Conservation (phyloP, 306 rosid genomes). For the Glycyrrhiza uralensis region DNA sequence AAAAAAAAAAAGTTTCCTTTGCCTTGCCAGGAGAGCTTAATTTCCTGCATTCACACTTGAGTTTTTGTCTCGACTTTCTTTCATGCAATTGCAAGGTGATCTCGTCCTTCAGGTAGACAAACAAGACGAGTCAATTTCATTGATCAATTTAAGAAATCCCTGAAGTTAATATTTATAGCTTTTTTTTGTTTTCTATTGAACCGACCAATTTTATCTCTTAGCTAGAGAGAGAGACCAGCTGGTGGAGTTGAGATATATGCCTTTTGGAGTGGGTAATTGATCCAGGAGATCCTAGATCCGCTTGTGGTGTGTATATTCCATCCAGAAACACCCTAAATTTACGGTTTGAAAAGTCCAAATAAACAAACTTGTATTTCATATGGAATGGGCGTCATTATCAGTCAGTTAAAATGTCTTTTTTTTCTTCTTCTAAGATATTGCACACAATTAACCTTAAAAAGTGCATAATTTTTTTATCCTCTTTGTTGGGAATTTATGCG, state of each 20-base stretch:
- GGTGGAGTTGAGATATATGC: background rate
- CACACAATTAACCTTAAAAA: background rate
- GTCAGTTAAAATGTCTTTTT: background rate
- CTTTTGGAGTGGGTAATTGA: background rate
- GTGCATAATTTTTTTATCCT: background rate
- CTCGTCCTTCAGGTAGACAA: conserved; percentile 13
- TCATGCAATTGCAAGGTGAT: conserved; percentile 7
- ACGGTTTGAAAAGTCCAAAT: conserved; percentile 33
- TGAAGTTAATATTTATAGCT: background rate
- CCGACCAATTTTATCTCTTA: conserved; percentile 58
- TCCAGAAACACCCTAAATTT: conserved; percentile 38
- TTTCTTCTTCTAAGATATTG: background rate
- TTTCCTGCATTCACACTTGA: conserved; percentile 1
- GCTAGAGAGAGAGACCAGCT: background rate
- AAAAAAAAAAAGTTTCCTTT: background rate
- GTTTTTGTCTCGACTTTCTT: conserved; percentile 22
- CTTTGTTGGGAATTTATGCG: background rate
- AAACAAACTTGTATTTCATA: background rate
- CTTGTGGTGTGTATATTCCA: background rate
- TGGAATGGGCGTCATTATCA: conserved; percentile 3
- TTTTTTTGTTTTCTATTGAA: conserved; percentile 29
- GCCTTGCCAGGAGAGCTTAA: background rate
- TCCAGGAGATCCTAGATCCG: background rate
- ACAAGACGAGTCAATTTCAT: conserved; percentile 19
- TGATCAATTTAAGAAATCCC: conserved; percentile 10